Evolutionary conservation across 495 filamentous ascomycete species (phyloP).

Genomic region (Neurospora sp.): DNA sequence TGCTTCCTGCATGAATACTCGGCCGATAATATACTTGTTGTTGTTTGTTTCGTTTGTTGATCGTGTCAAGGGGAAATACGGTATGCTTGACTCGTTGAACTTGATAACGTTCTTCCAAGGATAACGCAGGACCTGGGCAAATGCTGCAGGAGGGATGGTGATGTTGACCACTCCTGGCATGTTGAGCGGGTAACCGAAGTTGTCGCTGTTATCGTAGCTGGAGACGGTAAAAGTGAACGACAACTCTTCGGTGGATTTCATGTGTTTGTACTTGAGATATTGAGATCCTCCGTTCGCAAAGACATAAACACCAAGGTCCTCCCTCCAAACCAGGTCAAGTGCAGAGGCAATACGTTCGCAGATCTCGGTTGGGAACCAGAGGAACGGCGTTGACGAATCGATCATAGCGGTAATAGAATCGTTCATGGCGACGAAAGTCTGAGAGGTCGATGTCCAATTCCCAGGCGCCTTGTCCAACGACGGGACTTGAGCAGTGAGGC

Average conservation of each 20-base stretch:
- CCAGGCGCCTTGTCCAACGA: slow-evolving; percentile 25
- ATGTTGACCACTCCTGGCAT: slow-evolving; percentile 46
- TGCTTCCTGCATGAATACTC: slow-evolving; percentile 59
- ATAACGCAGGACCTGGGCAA: slow-evolving; percentile 48
- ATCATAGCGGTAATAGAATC: slow-evolving; percentile 45
- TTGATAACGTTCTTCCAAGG: slow-evolving; percentile 43
- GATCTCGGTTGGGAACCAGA: slow-evolving; percentile 55
- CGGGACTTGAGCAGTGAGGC: slow-evolving; percentile 42
- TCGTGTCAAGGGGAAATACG: slow-evolving; percentile 54
- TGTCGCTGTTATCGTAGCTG: slow-evolving; percentile 34
- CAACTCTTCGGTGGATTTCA: slow-evolving; percentile 24
- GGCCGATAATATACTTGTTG: slow-evolving; percentile 55
- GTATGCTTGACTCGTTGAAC: slow-evolving; percentile 32
- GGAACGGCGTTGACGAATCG: slow-evolving; percentile 56
- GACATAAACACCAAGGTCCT: slow-evolving; percentile 32
- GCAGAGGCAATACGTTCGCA: slow-evolving; percentile 52
- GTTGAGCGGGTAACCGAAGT: slow-evolving; percentile 32
- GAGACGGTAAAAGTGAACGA: slow-evolving; percentile 53
- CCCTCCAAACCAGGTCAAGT: slow-evolving; percentile 49
- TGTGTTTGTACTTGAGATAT: slow-evolving; percentile 18
- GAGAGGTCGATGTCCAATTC: slow-evolving; percentile 29
- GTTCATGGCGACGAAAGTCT: slow-evolving; percentile 30
- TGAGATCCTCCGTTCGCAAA: slow-evolving; percentile 26
- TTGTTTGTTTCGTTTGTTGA: slow-evolving; percentile 30
- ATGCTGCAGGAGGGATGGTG: slow-evolving; percentile 52